Base-by-base conservation (phyloP, 257 asterid genomes). In the Ehretia macrophylla region DNA sequence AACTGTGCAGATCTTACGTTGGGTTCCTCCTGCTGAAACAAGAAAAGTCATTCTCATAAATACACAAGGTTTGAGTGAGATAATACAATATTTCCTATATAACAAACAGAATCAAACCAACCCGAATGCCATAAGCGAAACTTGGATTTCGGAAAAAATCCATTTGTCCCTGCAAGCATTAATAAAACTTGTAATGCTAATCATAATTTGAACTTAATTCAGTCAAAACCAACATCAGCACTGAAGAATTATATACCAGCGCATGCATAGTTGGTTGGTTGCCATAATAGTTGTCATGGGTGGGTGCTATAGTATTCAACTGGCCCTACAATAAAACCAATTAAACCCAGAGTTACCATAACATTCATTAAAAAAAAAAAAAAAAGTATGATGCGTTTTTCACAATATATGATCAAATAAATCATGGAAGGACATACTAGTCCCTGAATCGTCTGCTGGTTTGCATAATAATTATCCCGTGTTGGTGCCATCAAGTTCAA, bases 401-500 rank as follows among this genome's bases (percentile, higher is more conserved):
- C 44, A 38, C 39, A 63, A 52, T 52, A n/a, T 32, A 46, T 32
- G 23, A 4, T 55, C 14, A 35, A 51, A 51, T 32, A 61, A 22
- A 11, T 42, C 32, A 35, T 44, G 4, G 45, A 58, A 63, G 57
- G 56, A 72, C 92, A 18, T 85, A 91, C 98, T 38, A 91, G 95
- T 68, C 97, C 95, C 75, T 83, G 97, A 59, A 88, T 78, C 38
- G 87, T 62, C 62, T 81, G 98, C 55, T 84, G 95, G 79, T 78
- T 88, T 62, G 83, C 85, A 21, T 86, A 88, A 78, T 81, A 85
- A 72, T 72, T 83, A 60, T 92, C 97, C 18, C 93, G 88, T 32
- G 93, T 79, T n/a, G 97, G 92, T 62, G 86, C 97, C 95, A 87
- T 81, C 66, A 79, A 76, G 69, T 81, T 84, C 74, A 84, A 63